phyloP scores from a whole-genome alignment of 306 rosid genomes.

The Dryas alaskensis region DNA sequence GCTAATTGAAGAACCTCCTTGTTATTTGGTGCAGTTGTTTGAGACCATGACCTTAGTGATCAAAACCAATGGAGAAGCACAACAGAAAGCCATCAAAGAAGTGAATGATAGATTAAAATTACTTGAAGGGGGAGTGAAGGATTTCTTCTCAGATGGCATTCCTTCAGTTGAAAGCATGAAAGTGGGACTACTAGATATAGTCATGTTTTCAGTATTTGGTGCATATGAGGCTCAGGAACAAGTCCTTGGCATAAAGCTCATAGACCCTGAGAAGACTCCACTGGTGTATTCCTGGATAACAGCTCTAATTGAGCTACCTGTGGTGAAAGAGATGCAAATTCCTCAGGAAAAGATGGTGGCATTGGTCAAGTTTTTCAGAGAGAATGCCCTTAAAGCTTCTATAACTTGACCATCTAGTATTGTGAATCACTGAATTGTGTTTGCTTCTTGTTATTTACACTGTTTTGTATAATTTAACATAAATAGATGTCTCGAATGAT shows the following conservation, averaged over 20 bases:
- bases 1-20: no score
- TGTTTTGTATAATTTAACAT: background rate
- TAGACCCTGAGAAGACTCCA: constrained; percentile 5
- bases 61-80: constrained; percentile 15
- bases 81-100: constrained; percentile 7
- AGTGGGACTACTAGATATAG: constrained; percentile 15
- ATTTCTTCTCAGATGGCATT: constrained; percentile 4
- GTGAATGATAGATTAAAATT: background rate
- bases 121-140: constrained; percentile 14
- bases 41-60: background rate
- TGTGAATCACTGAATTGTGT: background rate
- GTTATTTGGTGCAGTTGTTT: background rate
- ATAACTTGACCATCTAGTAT: background rate
- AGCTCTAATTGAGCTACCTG: constrained; percentile 3
- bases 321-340: background rate
- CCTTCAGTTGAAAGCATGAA: background rate
- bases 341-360: constrained; percentile 15
- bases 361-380: background rate
- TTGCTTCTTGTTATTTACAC: background rate
- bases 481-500: no score
- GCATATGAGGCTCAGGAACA: background rate
- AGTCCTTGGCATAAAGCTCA: constrained; percentile 4
- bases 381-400: constrained; percentile 13
- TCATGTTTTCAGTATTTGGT: background rate
- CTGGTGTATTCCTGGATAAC: constrained; percentile 1